Evolutionary conservation across 2,329 filamentous ascomycete species (phyloP).

Genomic region (Scedosporium dehoogii): DNA sequence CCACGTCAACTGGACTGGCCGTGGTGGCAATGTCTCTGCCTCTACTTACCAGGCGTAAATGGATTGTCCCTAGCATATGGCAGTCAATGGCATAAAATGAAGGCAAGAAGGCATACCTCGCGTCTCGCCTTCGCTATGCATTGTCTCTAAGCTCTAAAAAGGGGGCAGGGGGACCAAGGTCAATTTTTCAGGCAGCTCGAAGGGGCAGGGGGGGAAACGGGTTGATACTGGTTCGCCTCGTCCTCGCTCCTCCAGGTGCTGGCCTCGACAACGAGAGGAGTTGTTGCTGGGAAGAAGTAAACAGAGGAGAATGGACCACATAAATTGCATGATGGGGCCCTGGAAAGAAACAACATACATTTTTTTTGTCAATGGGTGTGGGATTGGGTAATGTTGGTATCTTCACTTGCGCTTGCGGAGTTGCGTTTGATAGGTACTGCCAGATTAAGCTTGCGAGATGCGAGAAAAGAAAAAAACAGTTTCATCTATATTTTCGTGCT

Average conservation of each 20-base stretch:
- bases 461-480: neutral
- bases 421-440: neutral
- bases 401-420: neutral
- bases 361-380: neutral
- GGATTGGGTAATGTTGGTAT: slow-evolving; percentile 2
- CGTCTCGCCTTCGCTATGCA: neutral
- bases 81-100: neutral
- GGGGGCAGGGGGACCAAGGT: neutral
- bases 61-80: neutral
- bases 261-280: slow-evolving; percentile 14
- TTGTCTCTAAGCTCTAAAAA: neutral
- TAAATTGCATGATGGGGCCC: neutral
- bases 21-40: slow-evolving; percentile 92
- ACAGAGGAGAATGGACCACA: neutral
- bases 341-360: neutral
- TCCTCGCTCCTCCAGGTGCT: slow-evolving; percentile 93
- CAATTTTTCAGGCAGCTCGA: neutral
- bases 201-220: neutral
- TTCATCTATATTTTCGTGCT: neutral
- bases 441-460: neutral
- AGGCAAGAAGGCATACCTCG: neutral
- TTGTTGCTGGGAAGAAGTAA: neutral
- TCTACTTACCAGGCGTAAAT: slow-evolving; percentile 95
- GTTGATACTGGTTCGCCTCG: slow-evolving; percentile 45
- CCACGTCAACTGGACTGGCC: slow-evolving; percentile 99